These are phyloP conservation scores for Xylariaceae sp. DNA, from an alignment of 2,329 filamentous ascomycete species.

Conservation along the genomic window DNA sequence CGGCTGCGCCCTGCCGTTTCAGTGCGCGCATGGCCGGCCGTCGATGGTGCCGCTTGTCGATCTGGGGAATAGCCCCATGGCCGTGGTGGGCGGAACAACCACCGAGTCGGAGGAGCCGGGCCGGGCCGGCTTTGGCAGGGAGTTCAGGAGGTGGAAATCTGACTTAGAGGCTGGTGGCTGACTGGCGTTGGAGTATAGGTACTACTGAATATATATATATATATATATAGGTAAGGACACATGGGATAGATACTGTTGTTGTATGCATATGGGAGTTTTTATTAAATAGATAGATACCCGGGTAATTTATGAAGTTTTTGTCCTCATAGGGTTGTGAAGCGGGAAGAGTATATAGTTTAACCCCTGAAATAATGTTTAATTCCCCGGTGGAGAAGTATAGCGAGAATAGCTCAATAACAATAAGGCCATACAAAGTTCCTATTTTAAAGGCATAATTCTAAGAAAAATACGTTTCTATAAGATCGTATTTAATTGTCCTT, in stretches of 20 bases:
- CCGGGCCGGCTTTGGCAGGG: conserved; percentile 25
- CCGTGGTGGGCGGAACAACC: too few species aligned
- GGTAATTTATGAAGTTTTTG: background rate
- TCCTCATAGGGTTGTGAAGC: background rate
- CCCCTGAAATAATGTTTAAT: too few species aligned
- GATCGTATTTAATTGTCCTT: too few species aligned
- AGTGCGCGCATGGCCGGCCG: conserved; percentile 79
- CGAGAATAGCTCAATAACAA: too few species aligned
- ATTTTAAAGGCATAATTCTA: too few species aligned
- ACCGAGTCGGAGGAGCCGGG: conserved; percentile 3
- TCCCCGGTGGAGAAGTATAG: too few species aligned
- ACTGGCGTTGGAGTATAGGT: background rate
- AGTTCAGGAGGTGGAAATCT: conserved; percentile 32
- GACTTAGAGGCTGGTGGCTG: background rate
- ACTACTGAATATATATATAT: background rate
- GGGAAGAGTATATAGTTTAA: too few species aligned
- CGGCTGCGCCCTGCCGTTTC: conserved; percentile 72
- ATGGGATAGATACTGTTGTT: too few species aligned
- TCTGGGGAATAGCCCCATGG: conserved; percentile 39
- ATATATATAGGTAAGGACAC: too few species aligned
- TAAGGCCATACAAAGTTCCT: too few species aligned
- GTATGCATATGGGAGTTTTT: background rate
- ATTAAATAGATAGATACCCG: background rate
- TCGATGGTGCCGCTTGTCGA: conserved; percentile 66
- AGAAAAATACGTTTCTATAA: too few species aligned